Evolutionary conservation across 2,329 filamentous ascomycete genomes (phyloP).

Genomic region (Scleromitrula shiraiana): DNA sequence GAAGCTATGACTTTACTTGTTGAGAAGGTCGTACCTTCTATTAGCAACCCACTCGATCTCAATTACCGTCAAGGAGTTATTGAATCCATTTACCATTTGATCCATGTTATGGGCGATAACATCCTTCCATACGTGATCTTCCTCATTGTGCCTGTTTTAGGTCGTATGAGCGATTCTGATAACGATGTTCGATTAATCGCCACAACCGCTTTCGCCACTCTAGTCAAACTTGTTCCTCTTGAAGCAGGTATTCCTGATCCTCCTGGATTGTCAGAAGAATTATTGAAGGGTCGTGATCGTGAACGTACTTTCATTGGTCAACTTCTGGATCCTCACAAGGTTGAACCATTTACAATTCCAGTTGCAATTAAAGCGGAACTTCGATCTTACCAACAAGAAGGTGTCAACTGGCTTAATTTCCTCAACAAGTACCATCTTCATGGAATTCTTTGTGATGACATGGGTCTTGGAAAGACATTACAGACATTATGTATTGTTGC

Average conservation of each 20-base stretch:
- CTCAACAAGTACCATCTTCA: slow-evolving; percentile 97
- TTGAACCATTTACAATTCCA: slow-evolving; percentile 86
- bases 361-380: slow-evolving; percentile 96
- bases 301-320: slow-evolving; percentile 96
- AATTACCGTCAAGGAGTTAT: slow-evolving; percentile 88
- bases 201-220: slow-evolving; percentile 91
- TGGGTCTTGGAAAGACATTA: slow-evolving; percentile 96
- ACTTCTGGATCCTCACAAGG: slow-evolving; percentile 92
- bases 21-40: slow-evolving; percentile 83
- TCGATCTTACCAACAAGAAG: slow-evolving; percentile 95
- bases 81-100: slow-evolving; percentile 92
- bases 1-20: slow-evolving; percentile 95
- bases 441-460: slow-evolving; percentile 96
- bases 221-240: slow-evolving; percentile 93
- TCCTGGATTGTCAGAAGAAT: slow-evolving; percentile 78
- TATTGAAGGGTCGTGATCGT: slow-evolving; percentile 83
- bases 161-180: slow-evolving; percentile 97
- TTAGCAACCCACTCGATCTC: slow-evolving; percentile 83
- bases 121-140: slow-evolving; percentile 98
- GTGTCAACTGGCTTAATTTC: slow-evolving; percentile 97
- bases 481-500: slow-evolving; percentile 98
- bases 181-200: slow-evolving; percentile 90
- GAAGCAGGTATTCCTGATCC: slow-evolving; percentile 97
- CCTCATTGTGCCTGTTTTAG: slow-evolving; percentile 92
- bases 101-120: slow-evolving; percentile 93